Conservation (phyloP, 306 rosid species). For the Lagenaria siceraria region DNA sequence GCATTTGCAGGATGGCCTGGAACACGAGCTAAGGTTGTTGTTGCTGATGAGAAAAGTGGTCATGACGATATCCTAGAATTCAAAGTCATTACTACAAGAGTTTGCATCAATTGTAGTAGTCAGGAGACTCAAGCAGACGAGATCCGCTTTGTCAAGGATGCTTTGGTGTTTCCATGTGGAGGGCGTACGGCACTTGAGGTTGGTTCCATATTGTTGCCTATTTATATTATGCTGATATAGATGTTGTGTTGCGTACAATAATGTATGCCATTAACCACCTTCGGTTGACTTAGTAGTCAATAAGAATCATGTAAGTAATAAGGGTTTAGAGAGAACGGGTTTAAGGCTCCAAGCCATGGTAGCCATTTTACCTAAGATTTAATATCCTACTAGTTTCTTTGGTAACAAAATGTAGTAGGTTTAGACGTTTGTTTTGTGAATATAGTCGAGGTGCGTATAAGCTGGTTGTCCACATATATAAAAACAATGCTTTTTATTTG, state of each 20-base stretch:
- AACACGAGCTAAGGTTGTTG: slow-evolving; percentile 57
- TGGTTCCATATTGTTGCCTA: slow-evolving; percentile 1
- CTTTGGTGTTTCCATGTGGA: slow-evolving; percentile 64
- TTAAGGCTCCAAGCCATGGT: too few relatives aligned
- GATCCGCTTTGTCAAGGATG: slow-evolving; percentile 37
- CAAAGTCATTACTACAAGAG: slow-evolving; percentile 69
- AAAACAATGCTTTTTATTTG: too few relatives aligned
- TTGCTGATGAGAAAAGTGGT: slow-evolving; percentile 34
- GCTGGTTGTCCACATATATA: too few relatives aligned
- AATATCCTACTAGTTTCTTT: too few relatives aligned
- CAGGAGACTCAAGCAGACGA: slow-evolving; percentile 35
- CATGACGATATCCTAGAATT: slow-evolving; percentile 41
- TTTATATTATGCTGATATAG: background rate
- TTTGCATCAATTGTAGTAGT: slow-evolving; percentile 20
- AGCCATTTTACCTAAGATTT: too few relatives aligned
- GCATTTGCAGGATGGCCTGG: slow-evolving; percentile 99
- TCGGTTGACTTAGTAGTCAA: too few relatives aligned
- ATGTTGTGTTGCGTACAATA: background rate
- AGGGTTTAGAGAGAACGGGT: too few relatives aligned
- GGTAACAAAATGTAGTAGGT: too few relatives aligned
- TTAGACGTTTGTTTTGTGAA: too few relatives aligned
- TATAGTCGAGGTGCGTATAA: too few relatives aligned
- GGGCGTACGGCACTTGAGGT: slow-evolving; percentile 53
- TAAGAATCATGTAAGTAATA: too few relatives aligned
- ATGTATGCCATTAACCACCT: background rate